Evolutionary conservation across 2,329 filamentous ascomycete species (phyloP), one percentile per base, ranked within the genome.

Genomic region (Monosporascus sp.): DNA sequence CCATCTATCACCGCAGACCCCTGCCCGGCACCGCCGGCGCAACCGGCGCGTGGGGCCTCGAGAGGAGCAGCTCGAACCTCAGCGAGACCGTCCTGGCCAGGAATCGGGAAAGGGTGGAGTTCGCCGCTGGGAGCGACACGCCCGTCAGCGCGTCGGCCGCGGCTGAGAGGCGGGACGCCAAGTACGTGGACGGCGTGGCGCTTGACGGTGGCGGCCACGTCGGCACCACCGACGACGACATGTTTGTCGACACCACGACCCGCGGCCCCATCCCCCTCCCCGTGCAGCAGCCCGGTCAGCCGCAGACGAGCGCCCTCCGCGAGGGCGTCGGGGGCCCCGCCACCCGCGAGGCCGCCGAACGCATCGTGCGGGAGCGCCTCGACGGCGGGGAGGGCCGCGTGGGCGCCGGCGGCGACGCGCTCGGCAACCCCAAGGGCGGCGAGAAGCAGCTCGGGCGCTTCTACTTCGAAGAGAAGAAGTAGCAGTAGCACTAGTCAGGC

Each of bases 111-210:
- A 53, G 62, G 54, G 58, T 66, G 20, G 64, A 67, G 8, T n/a
- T 26, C 38, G 14, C 64, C 62, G 45, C 69, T 67, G 27, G 70
- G 64, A 63, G 62, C 48, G 67, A 80, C 62, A 78, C 74, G 7
- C 75, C 73, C 2, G 71, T 70, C 56, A 79, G 67, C 67, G 62
- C 78, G 53, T 69, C 77, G 26, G 70, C 76, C 2, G 67, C 77
- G 7, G 74, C 77, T 51, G 80, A 85, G 65, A 72, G 78, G 47
- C 70, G 78, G 3, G 84, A 88, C 63, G 84, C 84, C 19, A 78
- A 81, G 50, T 84, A 86, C 77, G 73, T 88, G 52, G 85, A 89
- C 64, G 86, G 85, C 1, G 78, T 88, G 41, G 81, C 84, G 1
- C 68, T 73, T 3, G 86, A 86, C 62, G 77, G 81, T 37, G 68